These are phyloP conservation scores for Lonicera japonica DNA, from an alignment of 129 eudicot species.

Conservation along the genomic window DNA sequence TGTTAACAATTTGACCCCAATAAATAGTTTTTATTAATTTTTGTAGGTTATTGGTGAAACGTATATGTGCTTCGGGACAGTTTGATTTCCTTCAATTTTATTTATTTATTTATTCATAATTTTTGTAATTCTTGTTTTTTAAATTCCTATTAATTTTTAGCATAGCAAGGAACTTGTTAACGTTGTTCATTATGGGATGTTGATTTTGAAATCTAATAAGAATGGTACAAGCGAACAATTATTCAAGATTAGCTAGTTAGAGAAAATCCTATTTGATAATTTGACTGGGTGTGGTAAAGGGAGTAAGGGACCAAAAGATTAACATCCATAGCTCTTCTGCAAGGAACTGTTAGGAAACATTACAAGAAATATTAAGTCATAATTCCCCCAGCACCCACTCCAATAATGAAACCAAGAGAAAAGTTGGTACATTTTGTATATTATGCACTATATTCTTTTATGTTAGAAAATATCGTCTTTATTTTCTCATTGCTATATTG, in stretches of 20 bases:
- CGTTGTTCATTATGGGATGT: constrained; percentile 72
- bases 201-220: constrained; percentile 68
- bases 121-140: too few relatives aligned
- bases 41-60: too few relatives aligned
- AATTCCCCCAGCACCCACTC: constrained; percentile 83
- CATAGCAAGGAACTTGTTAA: constrained; percentile 92
- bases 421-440: constrained; percentile 53
- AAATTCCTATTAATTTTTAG: constrained; percentile 32
- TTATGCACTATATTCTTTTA: too few relatives aligned
- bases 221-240: constrained; percentile 47
- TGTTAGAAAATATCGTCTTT: too few relatives aligned
- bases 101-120: too few relatives aligned
- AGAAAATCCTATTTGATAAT: constrained; percentile 70
- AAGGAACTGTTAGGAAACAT: constrained; percentile 90
- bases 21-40: too few relatives aligned
- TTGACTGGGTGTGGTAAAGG: constrained; percentile 82
- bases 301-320: constrained; percentile 46
- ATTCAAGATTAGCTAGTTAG: constrained; percentile 89
- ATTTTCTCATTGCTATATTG: too few relatives aligned
- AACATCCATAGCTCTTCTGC: constrained; percentile 77
- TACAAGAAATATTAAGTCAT: constrained; percentile 89
- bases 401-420: constrained; percentile 92
- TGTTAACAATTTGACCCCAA: too few relatives aligned
- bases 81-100: too few relatives aligned
- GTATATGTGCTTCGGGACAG: too few relatives aligned